Base-by-base conservation (phyloP, 1,284 basidiomycete genomes). In the Ceratobasidium sp. region DNA sequence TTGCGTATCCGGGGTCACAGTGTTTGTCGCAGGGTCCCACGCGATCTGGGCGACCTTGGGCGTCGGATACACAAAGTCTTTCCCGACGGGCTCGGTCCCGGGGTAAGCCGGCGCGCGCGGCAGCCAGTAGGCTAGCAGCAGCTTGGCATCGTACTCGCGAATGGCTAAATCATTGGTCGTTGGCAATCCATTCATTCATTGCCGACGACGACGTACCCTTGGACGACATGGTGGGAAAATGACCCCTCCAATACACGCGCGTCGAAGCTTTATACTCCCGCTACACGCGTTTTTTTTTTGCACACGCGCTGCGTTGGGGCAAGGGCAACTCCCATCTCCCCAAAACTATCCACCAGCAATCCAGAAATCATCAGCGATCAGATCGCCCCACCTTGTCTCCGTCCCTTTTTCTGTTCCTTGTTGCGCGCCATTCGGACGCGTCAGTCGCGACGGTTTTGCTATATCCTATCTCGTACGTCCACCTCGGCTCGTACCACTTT, bases 121-220 rank as follows among this genome's bases (percentile, higher is more conserved):
- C 80, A 98, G 92, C 95, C 95, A 97, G 89, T 97, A 97, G 67
- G 94, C 94, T 67, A 97, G 89, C 80, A 97, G 89, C 82, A 97
- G 93, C 89, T 98, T 98, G 82, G 96, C 96, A 84, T 97, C 95
- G 89, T 95, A 96, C 88, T 96, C 95, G 84, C 94, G 92, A 87
- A 96, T 96, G 82, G 95, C 94, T 95, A 56, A 38, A 69, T 17
- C 57, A 33, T 33, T 4, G 33, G 33, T 4, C 2, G 33, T 33
- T 4, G 4, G 33, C 33, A 33, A 33, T 4, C 33, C 20, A 3
- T 50, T 67, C 28, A 67, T 23, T 54, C 52, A n/a, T n/a, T n/a
- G 52, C 17, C 23, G 7, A n/a, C 20, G 23, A n/a, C 3, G 17
- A 26, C 65, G 0, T 2, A 67, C 65, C 71, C 33, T 70, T 70